Conservation (phyloP, 2,329 filamentous ascomycete species). For the Fonsecaea multimorphosa region DNA sequence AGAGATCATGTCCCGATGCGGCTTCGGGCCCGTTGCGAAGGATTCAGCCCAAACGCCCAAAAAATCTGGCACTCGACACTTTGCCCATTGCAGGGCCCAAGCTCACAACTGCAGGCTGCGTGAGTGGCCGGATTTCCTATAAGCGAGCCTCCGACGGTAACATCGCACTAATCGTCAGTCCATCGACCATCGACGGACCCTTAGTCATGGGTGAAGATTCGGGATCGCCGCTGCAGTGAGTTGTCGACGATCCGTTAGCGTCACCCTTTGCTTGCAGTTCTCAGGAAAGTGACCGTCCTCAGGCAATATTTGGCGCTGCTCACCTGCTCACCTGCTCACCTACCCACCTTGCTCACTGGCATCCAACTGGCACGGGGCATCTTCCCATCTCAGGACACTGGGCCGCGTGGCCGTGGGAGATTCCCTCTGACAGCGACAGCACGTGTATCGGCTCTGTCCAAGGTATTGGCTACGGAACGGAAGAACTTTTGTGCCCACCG, state of each 20-base stretch:
- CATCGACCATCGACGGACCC: no score
- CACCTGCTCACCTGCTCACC: background rate
- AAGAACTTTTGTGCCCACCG: background rate
- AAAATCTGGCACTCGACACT: constrained; percentile 10
- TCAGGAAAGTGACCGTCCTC: constrained; percentile 12
- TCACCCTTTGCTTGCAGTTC: background rate
- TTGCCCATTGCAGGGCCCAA: constrained; percentile 3
- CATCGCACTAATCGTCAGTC: background rate
- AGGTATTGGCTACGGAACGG: constrained; percentile 3
- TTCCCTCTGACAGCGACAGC: background rate
- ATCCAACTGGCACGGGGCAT: background rate
- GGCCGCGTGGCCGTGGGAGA: background rate
- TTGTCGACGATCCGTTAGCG: background rate
- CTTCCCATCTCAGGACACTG: background rate
- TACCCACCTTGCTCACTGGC: no score
- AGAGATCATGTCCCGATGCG: constrained; percentile 4
- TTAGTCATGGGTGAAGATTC: background rate
- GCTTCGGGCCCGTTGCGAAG: constrained; percentile 8
- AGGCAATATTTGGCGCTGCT: background rate
- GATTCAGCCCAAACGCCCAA: background rate
- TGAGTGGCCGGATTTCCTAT: constrained; percentile 6
- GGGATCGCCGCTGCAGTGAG: constrained; percentile 17
- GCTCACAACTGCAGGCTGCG: background rate
- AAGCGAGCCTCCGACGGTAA: constrained; percentile 1
- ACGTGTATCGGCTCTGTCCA: background rate